Evolutionary conservation across 805 yeast genomes (phyloP).

Genomic region (Nakazawaea ernobii): DNA sequence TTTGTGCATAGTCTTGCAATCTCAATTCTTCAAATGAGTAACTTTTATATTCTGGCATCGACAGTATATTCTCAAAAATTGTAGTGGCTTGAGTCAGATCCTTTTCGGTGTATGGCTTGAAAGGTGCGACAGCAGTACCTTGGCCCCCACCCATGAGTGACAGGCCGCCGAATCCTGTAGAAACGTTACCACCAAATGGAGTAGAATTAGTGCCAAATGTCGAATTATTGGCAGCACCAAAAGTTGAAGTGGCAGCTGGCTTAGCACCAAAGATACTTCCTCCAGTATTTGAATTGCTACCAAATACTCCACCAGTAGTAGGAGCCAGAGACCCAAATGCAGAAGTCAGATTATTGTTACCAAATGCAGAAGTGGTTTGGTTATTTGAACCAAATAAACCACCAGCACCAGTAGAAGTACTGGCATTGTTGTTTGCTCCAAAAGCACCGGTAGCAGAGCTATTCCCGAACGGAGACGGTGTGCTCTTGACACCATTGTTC

Average conservation of each 20-base stretch:
- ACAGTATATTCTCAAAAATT: conserved; percentile 65
- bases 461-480: conserved; percentile 19
- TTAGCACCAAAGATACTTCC: conserved; percentile 20
- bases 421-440: conserved; percentile 16
- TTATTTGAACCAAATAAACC: conserved; percentile 23
- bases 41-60: conserved; percentile 87
- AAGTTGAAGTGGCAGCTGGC: conserved; percentile 14
- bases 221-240: conserved; percentile 19
- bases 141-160: conserved; percentile 34
- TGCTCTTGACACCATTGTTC: conserved; percentile 9
- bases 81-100: conserved; percentile 56
- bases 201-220: conserved; percentile 22
- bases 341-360: conserved; percentile 16
- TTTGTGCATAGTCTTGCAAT: conserved; percentile 77
- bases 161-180: conserved; percentile 25
- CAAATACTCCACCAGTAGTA: conserved; percentile 14
- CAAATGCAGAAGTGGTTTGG: conserved; percentile 36
- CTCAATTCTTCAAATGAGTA: conserved; percentile 86
- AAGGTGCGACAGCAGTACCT: conserved; percentile 73
- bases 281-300: conserved; percentile 17
- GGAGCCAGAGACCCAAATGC: conserved; percentile 8
- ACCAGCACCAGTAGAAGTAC: conserved; percentile 11
- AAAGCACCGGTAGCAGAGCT: conserved; percentile 32
- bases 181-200: conserved; percentile 17
- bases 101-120: conserved; percentile 63